Evolutionary conservation across 2,329 filamentous ascomycete genomes (phyloP), one percentile per base, ranked within the genome.

Genomic region (Colletotrichum tabaci): DNA sequence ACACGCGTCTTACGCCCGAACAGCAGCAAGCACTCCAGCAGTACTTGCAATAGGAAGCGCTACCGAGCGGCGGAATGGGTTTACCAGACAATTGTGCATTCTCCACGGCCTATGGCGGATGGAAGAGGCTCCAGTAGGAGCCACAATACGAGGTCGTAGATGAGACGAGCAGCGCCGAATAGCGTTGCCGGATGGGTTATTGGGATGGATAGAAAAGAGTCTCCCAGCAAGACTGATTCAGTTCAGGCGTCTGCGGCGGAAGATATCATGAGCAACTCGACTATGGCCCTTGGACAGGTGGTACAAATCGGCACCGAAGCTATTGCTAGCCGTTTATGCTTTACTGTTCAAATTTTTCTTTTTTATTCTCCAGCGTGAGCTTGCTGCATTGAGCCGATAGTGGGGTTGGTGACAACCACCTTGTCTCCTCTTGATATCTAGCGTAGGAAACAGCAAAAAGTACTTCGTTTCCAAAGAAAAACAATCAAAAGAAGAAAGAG

Each of bases 1-100:
- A 90, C 74, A 89, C 94, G 80, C 89, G 94, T 76, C 84, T 98
- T 72, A 85, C 87, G 56, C 85, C 87, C 1, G 89, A 94, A 77
- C 88, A 87, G 68, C 87, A 87, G 79, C 79, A 83, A 71, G 86
- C 85, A 2, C 83, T 90, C 74, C 84, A 83, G 62, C 82, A 86
- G 68, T 90, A 89, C 75, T 82, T 90, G 71, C 77, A 79, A 75
- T 87, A 78, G 77, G 63, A 67, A 46, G 21, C n/a, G 69, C 55
- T 68, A 52, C 58, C 58, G 21, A 42, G 60, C 26, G 68, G 68
- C 35, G 60, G 10, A 21, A 49, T 63, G 52, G 68, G 68, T 23
- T 49, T 71, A 15, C 68, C 53, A 15, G 68, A 71, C 47, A 18
- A 68, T 16, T 23, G 47, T 38, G 68, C 58, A 21, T 57, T 68